phyloP scores from a whole-genome alignment of 805 yeast species.

The Candida loeiensis region DNA sequence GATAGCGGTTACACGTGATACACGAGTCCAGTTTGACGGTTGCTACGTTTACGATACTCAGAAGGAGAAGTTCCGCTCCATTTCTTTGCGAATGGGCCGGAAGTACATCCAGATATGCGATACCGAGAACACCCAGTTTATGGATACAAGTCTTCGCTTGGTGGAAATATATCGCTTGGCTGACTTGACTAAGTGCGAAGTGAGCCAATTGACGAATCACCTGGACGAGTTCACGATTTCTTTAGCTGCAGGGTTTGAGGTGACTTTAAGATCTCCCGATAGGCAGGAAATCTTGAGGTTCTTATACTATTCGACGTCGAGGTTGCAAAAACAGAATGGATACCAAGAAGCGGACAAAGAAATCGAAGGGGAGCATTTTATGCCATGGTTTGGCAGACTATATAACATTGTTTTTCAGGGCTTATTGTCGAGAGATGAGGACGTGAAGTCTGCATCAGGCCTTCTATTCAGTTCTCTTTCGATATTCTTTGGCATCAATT shows the following conservation, averaged over 20 bases:
- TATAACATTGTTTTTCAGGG: slow-evolving; percentile 67
- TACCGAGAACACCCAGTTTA: slow-evolving; percentile 19
- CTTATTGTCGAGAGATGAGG: slow-evolving; percentile 54
- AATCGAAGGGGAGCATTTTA: slow-evolving; percentile 22
- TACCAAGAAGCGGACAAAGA: slow-evolving; percentile 18
- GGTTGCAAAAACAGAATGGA: slow-evolving; percentile 37
- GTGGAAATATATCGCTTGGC: slow-evolving; percentile 32
- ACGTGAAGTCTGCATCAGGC: slow-evolving; percentile 62
- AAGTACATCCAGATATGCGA: slow-evolving; percentile 53
- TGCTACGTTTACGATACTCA: slow-evolving; percentile 46
- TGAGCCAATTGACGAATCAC: slow-evolving; percentile 23
- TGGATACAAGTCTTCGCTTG: slow-evolving; percentile 25
- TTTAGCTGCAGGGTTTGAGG: slow-evolving; percentile 23
- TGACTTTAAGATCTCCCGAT: slow-evolving; percentile 33
- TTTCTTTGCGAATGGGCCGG: slow-evolving; percentile 65
- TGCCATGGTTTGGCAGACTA: slow-evolving; percentile 52
- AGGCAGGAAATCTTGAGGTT: slow-evolving; percentile 64
- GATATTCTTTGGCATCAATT: slow-evolving; percentile 54
- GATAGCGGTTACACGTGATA: slow-evolving; percentile 32
- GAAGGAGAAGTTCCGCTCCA: slow-evolving; percentile 52
- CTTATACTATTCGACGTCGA: slow-evolving; percentile 62
- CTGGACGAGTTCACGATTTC: slow-evolving; percentile 35
- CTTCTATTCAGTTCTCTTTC: slow-evolving; percentile 59
- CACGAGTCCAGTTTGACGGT: slow-evolving; percentile 31
- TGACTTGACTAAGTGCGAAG: slow-evolving; percentile 37